Conservation (phyloP, 2,329 filamentous ascomycete species). For the Alternaria sp. region DNA sequence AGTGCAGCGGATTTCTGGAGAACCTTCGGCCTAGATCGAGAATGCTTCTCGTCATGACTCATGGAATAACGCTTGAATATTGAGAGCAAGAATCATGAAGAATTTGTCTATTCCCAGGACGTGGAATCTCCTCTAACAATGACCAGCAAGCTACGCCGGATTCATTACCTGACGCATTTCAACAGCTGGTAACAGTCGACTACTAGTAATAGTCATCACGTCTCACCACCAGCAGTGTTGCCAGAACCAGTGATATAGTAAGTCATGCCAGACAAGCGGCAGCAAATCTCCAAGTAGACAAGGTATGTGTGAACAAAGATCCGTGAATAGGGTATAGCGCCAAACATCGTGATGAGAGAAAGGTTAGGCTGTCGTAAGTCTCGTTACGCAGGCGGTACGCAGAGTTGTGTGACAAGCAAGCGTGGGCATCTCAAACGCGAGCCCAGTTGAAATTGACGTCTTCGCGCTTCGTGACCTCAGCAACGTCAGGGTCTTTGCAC, state of each 20-base stretch:
- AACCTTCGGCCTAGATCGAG: not conserved
- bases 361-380: not conserved
- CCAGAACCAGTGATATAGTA: not conserved
- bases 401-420: not conserved
- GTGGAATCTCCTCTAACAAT: not conserved
- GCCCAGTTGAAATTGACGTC: constrained; percentile 31
- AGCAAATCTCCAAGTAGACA: not conserved
- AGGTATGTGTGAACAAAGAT: not conserved
- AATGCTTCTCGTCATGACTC: not conserved
- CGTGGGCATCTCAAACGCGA: constrained; percentile 1
- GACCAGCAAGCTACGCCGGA: not conserved
- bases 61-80: not conserved
- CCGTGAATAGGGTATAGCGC: constrained; percentile 1
- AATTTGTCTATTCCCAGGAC: not conserved
- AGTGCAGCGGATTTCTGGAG: not conserved
- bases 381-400: constrained; percentile 10
- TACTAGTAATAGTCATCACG: not conserved
- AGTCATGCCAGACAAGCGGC: not conserved
- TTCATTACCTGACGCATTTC: not conserved
- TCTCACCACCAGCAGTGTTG: not conserved
- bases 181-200: not conserved
- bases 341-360: not conserved
- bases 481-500: constrained; percentile 34
- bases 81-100: not conserved
- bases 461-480: constrained; percentile 26